phyloP scores from a whole-genome alignment of 139 green algal species.

The Ettlia oleoabundans region DNA sequence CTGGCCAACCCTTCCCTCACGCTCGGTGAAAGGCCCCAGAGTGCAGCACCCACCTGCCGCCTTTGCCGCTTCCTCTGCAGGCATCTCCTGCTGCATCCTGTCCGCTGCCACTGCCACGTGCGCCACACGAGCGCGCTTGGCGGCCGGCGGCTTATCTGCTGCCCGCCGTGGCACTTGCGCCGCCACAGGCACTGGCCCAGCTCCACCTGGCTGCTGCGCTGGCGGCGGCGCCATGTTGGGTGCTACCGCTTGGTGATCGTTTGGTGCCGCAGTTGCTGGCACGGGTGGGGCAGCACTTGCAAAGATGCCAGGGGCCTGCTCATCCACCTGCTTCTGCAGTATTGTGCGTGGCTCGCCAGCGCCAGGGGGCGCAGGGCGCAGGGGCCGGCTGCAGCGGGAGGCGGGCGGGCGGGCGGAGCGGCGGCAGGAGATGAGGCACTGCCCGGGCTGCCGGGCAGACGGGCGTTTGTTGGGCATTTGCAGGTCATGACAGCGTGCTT shows the following conservation, averaged over 20 bases:
- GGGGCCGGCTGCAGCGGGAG: conserved; percentile 20
- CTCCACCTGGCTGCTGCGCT: background rate
- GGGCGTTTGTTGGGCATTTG: background rate
- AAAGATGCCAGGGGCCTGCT: conserved; percentile 11
- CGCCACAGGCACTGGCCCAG: background rate
- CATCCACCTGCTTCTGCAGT: conserved; percentile 5
- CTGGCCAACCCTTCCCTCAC: no score
- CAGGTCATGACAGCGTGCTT: no score
- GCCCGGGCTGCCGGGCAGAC: background rate
- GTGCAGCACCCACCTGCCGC: conserved; percentile 23
- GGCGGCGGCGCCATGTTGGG: background rate
- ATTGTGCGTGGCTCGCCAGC: background rate
- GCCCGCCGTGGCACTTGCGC: background rate
- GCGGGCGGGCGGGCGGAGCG: background rate
- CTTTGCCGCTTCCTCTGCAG: conserved; percentile 18
- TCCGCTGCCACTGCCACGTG: background rate
- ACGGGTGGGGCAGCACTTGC: no score
- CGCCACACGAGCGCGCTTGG: conserved; percentile 12
- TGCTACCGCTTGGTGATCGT: background rate
- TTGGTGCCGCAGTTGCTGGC: no score
- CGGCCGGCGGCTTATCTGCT: background rate
- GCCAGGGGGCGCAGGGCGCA: background rate
- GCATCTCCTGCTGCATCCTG: background rate
- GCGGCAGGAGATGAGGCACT: background rate
- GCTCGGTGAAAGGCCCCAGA: no score